Percentiles rank a stretch among this genome's conserved stretches.
phyloP scores from a whole-genome alignment of 73 alveolate species.

The Diophrys sp. region DNA sequence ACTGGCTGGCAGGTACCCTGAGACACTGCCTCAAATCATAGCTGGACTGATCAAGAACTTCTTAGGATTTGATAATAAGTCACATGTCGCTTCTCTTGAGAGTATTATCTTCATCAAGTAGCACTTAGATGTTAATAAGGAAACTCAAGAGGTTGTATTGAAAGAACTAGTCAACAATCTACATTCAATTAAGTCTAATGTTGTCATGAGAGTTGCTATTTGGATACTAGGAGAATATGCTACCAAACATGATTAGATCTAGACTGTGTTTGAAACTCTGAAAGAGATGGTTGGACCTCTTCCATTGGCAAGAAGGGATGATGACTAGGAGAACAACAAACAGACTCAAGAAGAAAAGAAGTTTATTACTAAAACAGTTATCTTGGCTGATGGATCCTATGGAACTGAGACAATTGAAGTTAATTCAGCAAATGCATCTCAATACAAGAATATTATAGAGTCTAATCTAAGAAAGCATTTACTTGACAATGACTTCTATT shows the following conservation, averaged over 20 bases:
- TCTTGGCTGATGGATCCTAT: constrained; percentile 91
- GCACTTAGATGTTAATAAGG: constrained; percentile 37
- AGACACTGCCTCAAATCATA: constrained; percentile 36
- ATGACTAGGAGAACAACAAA: constrained; percentile 9
- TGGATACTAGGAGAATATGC: constrained; percentile 78
- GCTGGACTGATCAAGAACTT: constrained; percentile 40
- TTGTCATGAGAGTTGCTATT: constrained; percentile 55
- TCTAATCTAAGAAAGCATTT: constrained; percentile 48
- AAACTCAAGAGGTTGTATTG: constrained; percentile 40
- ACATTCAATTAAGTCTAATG: constrained; percentile 57
- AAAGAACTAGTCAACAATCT: constrained; percentile 42
- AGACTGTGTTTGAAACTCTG: constrained; percentile 45
- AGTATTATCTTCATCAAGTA: constrained; percentile 50
- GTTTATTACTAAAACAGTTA: constrained; percentile 84
- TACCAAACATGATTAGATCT: constrained; percentile 37
- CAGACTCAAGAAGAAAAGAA: constrained; percentile 52
- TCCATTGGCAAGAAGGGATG: constrained; percentile 39
- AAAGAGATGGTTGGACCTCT: constrained; percentile 61
- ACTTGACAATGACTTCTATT: constrained; percentile 66
- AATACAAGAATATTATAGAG: constrained; percentile 45
- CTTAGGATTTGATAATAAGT: constrained; percentile 30
- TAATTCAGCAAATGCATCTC: constrained; percentile 58
- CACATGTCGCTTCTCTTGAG: constrained; percentile 38
- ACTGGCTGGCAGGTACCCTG: constrained; percentile 56
- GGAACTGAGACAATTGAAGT: constrained; percentile 86